Percentiles rank a stretch among this genome's conserved stretches.
phyloP scores from a whole-genome alignment of 2,329 filamentous ascomycete species.

The Claviceps sp. region DNA sequence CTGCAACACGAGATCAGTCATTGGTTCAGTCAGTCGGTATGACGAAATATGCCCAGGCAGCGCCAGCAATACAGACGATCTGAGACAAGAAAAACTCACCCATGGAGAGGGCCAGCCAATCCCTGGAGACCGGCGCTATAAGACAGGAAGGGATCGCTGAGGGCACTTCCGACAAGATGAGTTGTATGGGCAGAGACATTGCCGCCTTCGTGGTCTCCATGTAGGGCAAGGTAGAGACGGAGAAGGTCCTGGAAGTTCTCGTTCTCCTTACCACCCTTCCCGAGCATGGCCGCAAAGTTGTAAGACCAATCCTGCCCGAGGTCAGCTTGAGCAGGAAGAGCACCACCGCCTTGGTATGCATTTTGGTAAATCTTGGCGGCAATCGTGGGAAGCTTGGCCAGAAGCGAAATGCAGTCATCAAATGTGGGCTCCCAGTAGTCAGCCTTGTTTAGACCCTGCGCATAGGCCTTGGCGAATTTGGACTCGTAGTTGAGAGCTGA shows the following conservation, averaged over 20 bases:
- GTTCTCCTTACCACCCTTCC: slow-evolving; percentile 76
- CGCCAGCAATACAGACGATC: background rate
- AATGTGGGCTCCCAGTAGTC: slow-evolving; percentile 99
- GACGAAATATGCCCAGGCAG: background rate
- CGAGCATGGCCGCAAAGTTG: slow-evolving; percentile 95
- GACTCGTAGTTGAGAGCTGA: slow-evolving; percentile 93
- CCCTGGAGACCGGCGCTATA: slow-evolving; percentile 94
- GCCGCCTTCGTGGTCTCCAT: slow-evolving; percentile 95
- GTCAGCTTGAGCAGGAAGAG: slow-evolving; percentile 66
- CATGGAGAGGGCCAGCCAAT: slow-evolving; percentile 64
- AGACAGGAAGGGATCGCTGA: slow-evolving; percentile 89
- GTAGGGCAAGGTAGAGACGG: slow-evolving; percentile 84
- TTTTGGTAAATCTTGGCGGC: slow-evolving; percentile 97
- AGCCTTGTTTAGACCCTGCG: slow-evolving; percentile 79
- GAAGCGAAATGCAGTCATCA: slow-evolving; percentile 83
- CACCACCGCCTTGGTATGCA: slow-evolving; percentile 60
- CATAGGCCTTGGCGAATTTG: slow-evolving; percentile 86
- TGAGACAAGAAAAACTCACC: slow-evolving; percentile 29
- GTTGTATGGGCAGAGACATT: slow-evolving; percentile 95
- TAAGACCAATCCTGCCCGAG: slow-evolving; percentile 89
- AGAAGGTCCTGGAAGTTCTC: slow-evolving; percentile 93
- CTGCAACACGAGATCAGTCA: slow-evolving; percentile 21
- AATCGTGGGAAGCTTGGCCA: slow-evolving; percentile 93
- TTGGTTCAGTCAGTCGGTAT: background rate
- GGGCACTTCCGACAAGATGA: slow-evolving; percentile 85